Conservation (phyloP, 768 basidiomycete species). For the Pleurotus ostreatus region DNA sequence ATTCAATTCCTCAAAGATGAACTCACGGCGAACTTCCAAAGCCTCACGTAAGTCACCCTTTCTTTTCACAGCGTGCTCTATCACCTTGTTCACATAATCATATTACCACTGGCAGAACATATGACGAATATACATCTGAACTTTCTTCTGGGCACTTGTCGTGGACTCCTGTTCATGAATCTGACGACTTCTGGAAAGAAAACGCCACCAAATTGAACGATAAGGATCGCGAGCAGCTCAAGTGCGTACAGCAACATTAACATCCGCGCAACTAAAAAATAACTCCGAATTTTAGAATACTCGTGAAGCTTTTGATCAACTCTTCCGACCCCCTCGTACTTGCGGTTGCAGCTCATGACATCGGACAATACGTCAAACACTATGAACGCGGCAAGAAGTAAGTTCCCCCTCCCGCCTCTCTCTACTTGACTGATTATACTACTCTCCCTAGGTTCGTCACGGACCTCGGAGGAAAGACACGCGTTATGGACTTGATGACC, state of each 20-base stretch:
- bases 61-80: not conserved
- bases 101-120: conserved; percentile 58
- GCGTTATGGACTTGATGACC: conserved; percentile 90
- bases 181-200: conserved; percentile 97
- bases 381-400: conserved; percentile 92
- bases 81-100: not conserved
- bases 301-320: conserved; percentile 67
- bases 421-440: not conserved
- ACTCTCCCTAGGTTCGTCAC: conserved; percentile 57
- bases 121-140: conserved; percentile 94
- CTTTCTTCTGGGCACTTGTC: conserved; percentile 85
- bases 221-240: conserved; percentile 77
- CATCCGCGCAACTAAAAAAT: not conserved
- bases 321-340: conserved; percentile 75
- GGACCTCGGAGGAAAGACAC: conserved; percentile 81
- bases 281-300: conserved; percentile 40
- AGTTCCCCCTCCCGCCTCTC: no score
- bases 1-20: conserved; percentile 85
- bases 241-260: conserved; percentile 39
- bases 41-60: conserved; percentile 66
- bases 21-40: conserved; percentile 80
- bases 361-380: conserved; percentile 92
- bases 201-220: conserved; percentile 88
- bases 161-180: conserved; percentile 96
- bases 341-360: conserved; percentile 89